phyloP scores from a whole-genome alignment of 257 asterid genomes.

The Henckelia pumila region DNA sequence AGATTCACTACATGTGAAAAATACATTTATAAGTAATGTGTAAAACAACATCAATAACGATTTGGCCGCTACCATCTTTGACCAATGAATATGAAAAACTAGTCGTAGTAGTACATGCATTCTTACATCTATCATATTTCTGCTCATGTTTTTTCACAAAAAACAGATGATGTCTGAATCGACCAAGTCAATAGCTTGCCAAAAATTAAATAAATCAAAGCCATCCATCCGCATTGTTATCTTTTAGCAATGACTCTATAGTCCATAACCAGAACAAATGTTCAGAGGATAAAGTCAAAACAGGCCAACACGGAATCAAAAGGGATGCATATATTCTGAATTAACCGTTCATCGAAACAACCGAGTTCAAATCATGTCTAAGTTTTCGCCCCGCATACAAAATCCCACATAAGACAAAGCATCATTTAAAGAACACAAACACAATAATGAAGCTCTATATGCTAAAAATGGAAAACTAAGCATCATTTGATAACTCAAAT shows the following conservation, averaged over 20 bases:
- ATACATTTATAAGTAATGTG: not conserved
- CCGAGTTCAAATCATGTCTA: too few species aligned
- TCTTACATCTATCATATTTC: not conserved
- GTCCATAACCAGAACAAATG: not conserved
- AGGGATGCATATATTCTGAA: too few species aligned
- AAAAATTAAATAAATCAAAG: not conserved
- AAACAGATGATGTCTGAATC: not conserved
- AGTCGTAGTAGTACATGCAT: not conserved
- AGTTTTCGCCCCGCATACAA: not conserved
- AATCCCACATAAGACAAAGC: not conserved
- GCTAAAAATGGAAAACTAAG: constrained; percentile 10
- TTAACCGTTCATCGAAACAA: not conserved
- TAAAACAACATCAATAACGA: not conserved
- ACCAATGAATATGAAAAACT: not conserved
- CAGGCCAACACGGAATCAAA: not conserved
- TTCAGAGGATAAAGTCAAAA: not conserved
- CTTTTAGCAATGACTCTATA: not conserved
- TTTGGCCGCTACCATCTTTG: not conserved
- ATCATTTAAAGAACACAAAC: not conserved
- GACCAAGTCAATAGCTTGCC: not conserved
- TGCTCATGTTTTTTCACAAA: not conserved
- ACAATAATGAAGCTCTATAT: constrained; percentile 11
- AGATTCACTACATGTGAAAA: not conserved
- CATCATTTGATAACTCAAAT: not conserved
- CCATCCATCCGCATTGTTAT: not conserved